Evolutionary conservation across 176 grass and related monocot species (phyloP).

Genomic region (Typha latifolia): DNA sequence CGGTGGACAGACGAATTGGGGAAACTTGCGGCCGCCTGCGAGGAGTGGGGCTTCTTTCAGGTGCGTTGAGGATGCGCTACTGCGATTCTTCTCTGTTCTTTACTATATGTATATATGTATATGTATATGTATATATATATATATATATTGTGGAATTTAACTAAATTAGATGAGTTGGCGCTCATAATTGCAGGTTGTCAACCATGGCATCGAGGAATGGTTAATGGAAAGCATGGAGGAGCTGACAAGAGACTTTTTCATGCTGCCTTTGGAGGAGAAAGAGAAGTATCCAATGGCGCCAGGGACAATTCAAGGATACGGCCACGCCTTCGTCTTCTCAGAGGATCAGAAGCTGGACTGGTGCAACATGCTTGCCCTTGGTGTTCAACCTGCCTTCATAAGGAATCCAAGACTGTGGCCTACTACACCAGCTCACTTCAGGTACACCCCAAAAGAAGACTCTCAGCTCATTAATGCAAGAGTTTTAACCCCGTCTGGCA

Average conservation of each 20-base stretch:
- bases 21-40: slow-evolving; percentile 44
- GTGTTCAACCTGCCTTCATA: slow-evolving; percentile 49
- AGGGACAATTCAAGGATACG: slow-evolving; percentile 74
- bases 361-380: slow-evolving; percentile 92
- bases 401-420: slow-evolving; percentile 67
- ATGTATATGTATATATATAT: slow-evolving; percentile 12
- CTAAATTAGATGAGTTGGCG: neutral
- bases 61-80: slow-evolving; percentile 2
- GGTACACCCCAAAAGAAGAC: neutral
- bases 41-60: slow-evolving; percentile 95
- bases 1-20: slow-evolving; percentile 25
- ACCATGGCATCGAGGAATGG: slow-evolving; percentile 50
- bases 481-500: no score
- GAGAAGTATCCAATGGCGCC: slow-evolving; percentile 70
- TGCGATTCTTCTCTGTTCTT: no score
- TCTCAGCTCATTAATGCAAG: no score
- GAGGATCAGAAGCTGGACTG: slow-evolving; percentile 92
- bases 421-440: slow-evolving; percentile 35
- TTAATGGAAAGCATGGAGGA: slow-evolving; percentile 62
- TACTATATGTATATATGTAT: slow-evolving; percentile 5
- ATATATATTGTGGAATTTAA: neutral
- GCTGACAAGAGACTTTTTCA: slow-evolving; percentile 62
- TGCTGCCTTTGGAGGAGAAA: slow-evolving; percentile 82
- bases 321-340: slow-evolving; percentile 86
- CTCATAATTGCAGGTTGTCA: slow-evolving; percentile 37